These are phyloP conservation scores for Pythium angustatum DNA, from an alignment of 352 stramenopile genomes.

Conservation along the genomic window DNA sequence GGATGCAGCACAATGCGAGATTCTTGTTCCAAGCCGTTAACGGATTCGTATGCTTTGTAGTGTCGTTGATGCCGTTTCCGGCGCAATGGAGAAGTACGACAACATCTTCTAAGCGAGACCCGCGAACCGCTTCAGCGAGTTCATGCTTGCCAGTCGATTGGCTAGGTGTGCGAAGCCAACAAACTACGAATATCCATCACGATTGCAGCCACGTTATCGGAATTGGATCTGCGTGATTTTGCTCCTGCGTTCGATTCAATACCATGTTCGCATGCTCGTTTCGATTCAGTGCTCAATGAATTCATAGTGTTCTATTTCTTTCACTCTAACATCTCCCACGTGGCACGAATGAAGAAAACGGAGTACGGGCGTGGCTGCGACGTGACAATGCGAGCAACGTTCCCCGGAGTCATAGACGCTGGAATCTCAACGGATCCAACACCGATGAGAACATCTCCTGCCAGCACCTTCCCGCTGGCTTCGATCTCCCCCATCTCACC, in stretches of 20 bases:
- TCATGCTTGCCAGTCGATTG: too few relatives aligned
- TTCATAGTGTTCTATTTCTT: too few relatives aligned
- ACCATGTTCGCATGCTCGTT: conserved; percentile 2
- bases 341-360: conserved; percentile 62
- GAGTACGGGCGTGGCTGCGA: conserved; percentile 42
- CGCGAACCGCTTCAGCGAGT: background rate
- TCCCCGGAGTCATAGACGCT: conserved; percentile 32
- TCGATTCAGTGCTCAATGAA: background rate
- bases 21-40: background rate
- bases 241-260: conserved; percentile 14
- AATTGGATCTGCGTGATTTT: background rate
- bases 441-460: conserved; percentile 63
- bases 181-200: background rate
- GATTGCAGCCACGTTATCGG: background rate
- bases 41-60: conserved; percentile 24
- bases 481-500: conserved; percentile 67
- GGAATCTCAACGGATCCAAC: conserved; percentile 42
- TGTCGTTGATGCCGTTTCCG: conserved; percentile 84
- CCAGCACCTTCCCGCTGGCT: conserved; percentile 60
- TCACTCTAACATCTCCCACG: conserved; percentile 59
- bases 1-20: background rate
- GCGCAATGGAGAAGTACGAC: conserved; percentile 87
- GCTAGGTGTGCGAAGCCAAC: too few relatives aligned
- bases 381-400: conserved; percentile 54
- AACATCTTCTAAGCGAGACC: conserved; percentile 72